Percentiles rank a stretch among this genome's conserved stretches.
These are phyloP conservation scores for Xylaria sp. DNA, from an alignment of 2,329 filamentous ascomycete species.

Conservation along the genomic window DNA sequence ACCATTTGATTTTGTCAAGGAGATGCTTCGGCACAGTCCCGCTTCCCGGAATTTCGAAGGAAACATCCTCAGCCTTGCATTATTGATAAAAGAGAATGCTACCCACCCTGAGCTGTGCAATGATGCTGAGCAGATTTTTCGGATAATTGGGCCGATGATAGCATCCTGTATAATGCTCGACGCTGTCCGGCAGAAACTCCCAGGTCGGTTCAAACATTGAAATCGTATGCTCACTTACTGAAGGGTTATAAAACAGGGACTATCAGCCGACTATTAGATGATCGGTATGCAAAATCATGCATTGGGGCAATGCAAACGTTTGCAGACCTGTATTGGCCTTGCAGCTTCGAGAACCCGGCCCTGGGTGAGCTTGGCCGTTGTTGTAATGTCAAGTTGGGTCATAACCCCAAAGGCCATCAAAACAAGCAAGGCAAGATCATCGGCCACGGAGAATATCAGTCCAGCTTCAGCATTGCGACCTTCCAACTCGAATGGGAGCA, in stretches of 20 bases:
- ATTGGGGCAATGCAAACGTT: conserved; percentile 48
- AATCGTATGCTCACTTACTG: neutral
- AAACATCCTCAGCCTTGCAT: conserved; percentile 48
- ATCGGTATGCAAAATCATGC: conserved; percentile 48
- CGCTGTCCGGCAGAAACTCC: conserved; percentile 49
- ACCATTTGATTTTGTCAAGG: conserved; percentile 51
- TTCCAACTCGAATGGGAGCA: conserved; percentile 48
- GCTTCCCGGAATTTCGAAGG: conserved; percentile 49
- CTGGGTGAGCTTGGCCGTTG: conserved; percentile 47
- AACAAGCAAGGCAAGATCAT: conserved; percentile 51
- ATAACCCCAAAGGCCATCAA: conserved; percentile 51
- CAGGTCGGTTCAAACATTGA: conserved; percentile 37
- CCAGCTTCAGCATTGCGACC: conserved; percentile 41
- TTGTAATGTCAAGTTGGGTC: conserved; percentile 49
- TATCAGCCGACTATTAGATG: conserved; percentile 49
- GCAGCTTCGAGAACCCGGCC: conserved; percentile 44
- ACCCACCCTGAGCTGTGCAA: conserved; percentile 34
- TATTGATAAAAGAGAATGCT: conserved; percentile 46
- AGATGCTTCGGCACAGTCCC: conserved; percentile 50
- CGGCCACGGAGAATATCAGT: conserved; percentile 50
- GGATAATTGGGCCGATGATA: conserved; percentile 49
- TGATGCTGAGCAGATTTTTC: conserved; percentile 48
- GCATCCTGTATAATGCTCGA: conserved; percentile 51
- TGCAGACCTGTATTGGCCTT: conserved; percentile 49
- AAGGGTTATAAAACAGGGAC: conserved; percentile 38